Conservation (phyloP, 2,329 filamentous ascomycete species). For the Colletotrichum sp. region DNA sequence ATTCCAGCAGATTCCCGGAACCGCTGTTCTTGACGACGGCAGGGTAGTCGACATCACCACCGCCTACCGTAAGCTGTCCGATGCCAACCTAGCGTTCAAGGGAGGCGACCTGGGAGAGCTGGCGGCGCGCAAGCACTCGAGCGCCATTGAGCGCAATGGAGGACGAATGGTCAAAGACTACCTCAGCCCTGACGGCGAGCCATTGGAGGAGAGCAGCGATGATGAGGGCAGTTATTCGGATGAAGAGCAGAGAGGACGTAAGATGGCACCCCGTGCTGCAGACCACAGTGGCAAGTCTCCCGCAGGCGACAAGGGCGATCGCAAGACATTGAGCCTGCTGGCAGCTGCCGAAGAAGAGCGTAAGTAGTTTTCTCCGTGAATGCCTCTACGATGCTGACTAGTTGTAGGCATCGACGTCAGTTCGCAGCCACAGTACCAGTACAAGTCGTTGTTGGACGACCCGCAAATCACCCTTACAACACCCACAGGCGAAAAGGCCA, state of each 20-base stretch:
- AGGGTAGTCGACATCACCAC: constrained; percentile 70
- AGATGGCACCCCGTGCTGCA: constrained; percentile 53
- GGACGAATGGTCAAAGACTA: constrained; percentile 74
- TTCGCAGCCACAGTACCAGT: constrained; percentile 56
- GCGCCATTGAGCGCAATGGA: constrained; percentile 43
- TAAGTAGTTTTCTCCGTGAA: constrained; percentile 47
- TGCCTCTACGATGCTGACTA: constrained; percentile 25
- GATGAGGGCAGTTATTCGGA: constrained; percentile 69
- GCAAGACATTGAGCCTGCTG: constrained; percentile 65
- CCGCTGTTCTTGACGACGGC: constrained; percentile 63
- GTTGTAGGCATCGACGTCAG: constrained; percentile 57
- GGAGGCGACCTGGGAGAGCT: constrained; percentile 68
- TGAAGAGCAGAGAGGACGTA: constrained; percentile 71
- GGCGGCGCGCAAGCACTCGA: constrained; percentile 58
- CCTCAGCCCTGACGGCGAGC: constrained; percentile 68
- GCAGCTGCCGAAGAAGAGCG: constrained; percentile 82
- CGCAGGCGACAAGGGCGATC: constrained; percentile 38
- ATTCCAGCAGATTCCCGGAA: constrained; percentile 22
- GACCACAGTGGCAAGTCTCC: constrained; percentile 44
- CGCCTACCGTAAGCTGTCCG: constrained; percentile 74
- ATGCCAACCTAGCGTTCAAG: constrained; percentile 70
- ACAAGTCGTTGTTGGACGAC: constrained; percentile 69
- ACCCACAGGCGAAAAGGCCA: constrained; percentile 66
- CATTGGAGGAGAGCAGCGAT: constrained; percentile 72
- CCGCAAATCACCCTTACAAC: constrained; percentile 70